Conservation (phyloP, 306 rosid genomes). For the Arachis stenosperma region DNA sequence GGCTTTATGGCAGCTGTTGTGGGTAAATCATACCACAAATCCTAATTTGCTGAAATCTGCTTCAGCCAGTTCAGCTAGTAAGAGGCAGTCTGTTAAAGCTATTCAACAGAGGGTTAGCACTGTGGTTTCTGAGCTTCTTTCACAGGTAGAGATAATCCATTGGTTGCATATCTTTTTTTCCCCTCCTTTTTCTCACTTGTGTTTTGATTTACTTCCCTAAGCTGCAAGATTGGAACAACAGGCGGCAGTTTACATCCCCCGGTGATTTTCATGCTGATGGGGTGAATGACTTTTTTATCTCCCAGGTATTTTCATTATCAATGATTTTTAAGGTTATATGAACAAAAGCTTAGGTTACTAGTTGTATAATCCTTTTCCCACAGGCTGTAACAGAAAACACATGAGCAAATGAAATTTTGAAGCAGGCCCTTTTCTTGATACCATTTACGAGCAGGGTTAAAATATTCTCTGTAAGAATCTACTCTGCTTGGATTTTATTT, state of each 20-base stretch:
- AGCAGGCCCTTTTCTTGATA: slow-evolving; percentile 90
- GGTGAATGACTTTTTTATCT: slow-evolving; percentile 91
- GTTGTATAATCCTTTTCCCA: slow-evolving; percentile 18
- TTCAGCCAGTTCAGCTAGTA: slow-evolving; percentile 40
- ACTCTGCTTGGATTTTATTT: too few species aligned
- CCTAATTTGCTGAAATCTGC: slow-evolving; percentile 49
- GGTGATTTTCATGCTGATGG: slow-evolving; percentile 95
- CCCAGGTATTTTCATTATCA: slow-evolving; percentile 72
- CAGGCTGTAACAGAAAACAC: slow-evolving; percentile 85
- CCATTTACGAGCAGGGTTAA: slow-evolving; percentile 99
- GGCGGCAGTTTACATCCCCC: slow-evolving; percentile 85
- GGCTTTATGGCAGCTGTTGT: slow-evolving; percentile 89
- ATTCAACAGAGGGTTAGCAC: slow-evolving; percentile 77
- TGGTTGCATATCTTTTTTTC: neutral
- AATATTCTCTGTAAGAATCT: too few species aligned
- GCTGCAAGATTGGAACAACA: slow-evolving; percentile 99
- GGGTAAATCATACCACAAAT: slow-evolving; percentile 66
- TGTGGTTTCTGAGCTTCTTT: slow-evolving; percentile 78
- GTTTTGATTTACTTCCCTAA: slow-evolving; percentile 41
- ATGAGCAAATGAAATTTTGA: slow-evolving; percentile 88
- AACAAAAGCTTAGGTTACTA: slow-evolving; percentile 20
- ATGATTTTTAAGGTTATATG: slow-evolving; percentile 21
- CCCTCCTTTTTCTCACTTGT: slow-evolving; percentile 31
- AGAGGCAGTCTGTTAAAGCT: slow-evolving; percentile 59
- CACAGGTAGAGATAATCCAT: slow-evolving; percentile 60